Conservation (phyloP, 2,329 filamentous ascomycete species). For the Sporothrix phasma region DNA sequence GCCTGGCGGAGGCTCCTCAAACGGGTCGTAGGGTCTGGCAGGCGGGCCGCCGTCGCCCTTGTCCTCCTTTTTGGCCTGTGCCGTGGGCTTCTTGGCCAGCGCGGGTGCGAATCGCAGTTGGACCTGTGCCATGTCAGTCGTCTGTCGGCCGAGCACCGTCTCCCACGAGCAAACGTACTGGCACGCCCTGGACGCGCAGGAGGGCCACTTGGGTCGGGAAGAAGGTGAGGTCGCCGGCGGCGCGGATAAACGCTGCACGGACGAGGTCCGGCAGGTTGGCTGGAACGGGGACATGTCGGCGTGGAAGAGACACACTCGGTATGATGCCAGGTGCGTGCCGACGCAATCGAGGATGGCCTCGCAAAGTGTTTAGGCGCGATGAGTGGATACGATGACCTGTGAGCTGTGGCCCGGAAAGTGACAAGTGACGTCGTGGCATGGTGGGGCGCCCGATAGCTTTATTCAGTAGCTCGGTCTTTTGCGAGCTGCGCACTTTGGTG, state of each 20-base stretch:
- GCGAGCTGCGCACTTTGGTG: no score
- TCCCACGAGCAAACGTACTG: no score
- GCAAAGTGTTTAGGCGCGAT: neutral
- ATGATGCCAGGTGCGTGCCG: neutral
- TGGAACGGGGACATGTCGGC: no score
- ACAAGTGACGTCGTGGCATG: neutral
- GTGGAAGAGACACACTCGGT: constrained; percentile 21
- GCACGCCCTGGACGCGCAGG: constrained; percentile 33
- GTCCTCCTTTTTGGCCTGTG: neutral
- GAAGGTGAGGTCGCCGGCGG: constrained; percentile 41
- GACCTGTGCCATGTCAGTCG: constrained; percentile 38
- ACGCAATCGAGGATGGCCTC: neutral
- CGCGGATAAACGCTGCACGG: constrained; percentile 36
- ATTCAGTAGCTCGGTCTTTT: no score
- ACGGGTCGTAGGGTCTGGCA: constrained; percentile 45
- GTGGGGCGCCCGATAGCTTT: no score
- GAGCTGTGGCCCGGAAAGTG: no score
- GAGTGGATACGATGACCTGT: neutral
- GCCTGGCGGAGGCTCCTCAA: constrained; percentile 47
- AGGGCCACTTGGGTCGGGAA: constrained; percentile 45
- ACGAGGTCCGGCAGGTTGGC: constrained; percentile 43
- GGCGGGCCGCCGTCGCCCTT: neutral
- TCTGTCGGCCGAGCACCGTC: no score
- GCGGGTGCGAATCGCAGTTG: constrained; percentile 63
- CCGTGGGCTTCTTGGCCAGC: constrained; percentile 56